These are phyloP conservation scores for Hirsutella rhossiliensis DNA, from an alignment of 2,329 filamentous ascomycete genomes.

Conservation along the genomic window DNA sequence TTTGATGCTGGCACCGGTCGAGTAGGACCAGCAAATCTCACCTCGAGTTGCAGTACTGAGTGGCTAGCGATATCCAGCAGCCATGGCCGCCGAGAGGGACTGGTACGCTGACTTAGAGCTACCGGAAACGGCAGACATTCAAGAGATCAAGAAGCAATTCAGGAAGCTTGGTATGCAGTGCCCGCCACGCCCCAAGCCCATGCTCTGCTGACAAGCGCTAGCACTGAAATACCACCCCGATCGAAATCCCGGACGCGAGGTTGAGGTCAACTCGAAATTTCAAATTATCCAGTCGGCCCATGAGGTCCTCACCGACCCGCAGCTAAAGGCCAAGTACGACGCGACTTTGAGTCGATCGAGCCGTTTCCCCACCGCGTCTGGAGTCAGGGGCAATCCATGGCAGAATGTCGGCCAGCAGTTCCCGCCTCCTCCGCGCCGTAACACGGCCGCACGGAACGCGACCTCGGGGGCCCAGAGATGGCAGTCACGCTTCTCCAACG, in stretches of 20 bases:
- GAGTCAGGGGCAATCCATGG: slow-evolving; percentile 47
- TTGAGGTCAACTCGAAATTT: slow-evolving; percentile 70
- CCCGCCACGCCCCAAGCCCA: background rate
- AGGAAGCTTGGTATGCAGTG: slow-evolving; percentile 57
- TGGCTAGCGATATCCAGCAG: slow-evolving; percentile 3
- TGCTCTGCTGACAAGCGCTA: slow-evolving; percentile 22
- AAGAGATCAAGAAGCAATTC: slow-evolving; percentile 79
- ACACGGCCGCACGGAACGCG: slow-evolving; percentile 14
- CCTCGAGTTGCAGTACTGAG: background rate
- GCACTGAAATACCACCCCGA: slow-evolving; percentile 82
- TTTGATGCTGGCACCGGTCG: slow-evolving; percentile 3
- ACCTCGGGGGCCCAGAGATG: slow-evolving; percentile 33
- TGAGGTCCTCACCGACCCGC: slow-evolving; percentile 51
- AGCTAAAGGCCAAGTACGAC: slow-evolving; percentile 41
- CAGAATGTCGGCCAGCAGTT: slow-evolving; percentile 34
- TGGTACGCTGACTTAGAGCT: slow-evolving; percentile 81
- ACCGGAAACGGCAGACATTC: slow-evolving; percentile 50
- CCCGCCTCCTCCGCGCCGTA: slow-evolving; percentile 35
- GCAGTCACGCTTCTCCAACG: slow-evolving; percentile 26
- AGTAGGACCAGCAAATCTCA: background rate
- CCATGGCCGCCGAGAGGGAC: slow-evolving; percentile 43
- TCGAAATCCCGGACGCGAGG: slow-evolving; percentile 72
- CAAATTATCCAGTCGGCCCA: slow-evolving; percentile 79
- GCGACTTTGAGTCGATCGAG: slow-evolving; percentile 24
- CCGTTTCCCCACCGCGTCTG: slow-evolving; percentile 36